Evolutionary conservation across 345 rosid species (phyloP).

Genomic region (Moringa oleifera): DNA sequence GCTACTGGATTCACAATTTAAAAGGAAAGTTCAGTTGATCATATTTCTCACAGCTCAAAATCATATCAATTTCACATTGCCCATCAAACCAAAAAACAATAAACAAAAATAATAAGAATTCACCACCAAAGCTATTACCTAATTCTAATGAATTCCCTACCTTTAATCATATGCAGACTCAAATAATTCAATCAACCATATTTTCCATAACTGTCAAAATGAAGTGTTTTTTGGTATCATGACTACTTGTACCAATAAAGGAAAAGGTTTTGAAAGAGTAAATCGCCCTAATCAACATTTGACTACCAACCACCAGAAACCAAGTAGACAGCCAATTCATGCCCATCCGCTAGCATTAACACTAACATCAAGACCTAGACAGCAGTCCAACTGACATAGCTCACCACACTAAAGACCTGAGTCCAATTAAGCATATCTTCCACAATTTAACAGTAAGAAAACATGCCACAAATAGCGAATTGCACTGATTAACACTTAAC

Average conservation of each 20-base stretch:
- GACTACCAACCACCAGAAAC: neutral
- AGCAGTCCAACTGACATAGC: neutral
- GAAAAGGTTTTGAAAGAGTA: neutral
- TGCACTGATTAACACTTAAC: neutral
- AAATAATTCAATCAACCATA: no score
- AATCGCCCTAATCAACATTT: neutral
- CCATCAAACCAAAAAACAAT: no score
- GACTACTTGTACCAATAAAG: no score
- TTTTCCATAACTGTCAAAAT: neutral
- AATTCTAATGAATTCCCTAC: no score
- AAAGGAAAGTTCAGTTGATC: no score
- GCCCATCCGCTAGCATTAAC: constrained; percentile 4
- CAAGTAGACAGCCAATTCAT: constrained; percentile 4
- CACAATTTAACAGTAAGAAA: neutral
- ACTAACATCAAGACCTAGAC: constrained; percentile 4
- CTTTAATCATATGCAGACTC: no score
- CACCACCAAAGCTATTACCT: no score
- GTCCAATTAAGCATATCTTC: constrained; percentile 1
- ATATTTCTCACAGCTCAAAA: no score
- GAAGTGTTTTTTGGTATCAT: neutral
- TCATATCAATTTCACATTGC: no score
- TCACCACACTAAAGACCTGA: neutral
- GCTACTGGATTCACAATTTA: no score
- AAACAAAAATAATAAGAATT: no score
- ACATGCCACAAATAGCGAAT: no score